Base-by-base conservation (phyloP, 371 early-diverging fungal genomes). In the Mucor sp. region DNA sequence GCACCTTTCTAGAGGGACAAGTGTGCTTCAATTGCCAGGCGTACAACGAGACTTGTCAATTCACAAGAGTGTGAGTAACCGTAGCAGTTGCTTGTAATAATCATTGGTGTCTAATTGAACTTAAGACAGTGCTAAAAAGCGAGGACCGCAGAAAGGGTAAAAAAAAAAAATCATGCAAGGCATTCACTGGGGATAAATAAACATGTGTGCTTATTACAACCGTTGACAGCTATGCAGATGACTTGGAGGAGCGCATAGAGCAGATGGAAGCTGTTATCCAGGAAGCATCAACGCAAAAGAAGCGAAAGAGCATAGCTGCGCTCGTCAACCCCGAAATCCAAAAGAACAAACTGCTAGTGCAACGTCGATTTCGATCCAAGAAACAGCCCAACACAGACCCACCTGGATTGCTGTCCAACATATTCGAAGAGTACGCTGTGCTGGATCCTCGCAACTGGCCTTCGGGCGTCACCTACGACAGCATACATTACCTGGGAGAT, bases 401-500 rank as follows among this genome's bases (percentile, higher is more conserved):
- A 0, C 39, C 56, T 37, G 28, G 14, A 32, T 58, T 65, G 17
- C 28, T 27, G 8, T 53, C 60, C n/a, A 72, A 68, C 27, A n/a
- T 61, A 15, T 65, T 63, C 53, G 39, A 63, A 12, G 63, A 68
- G 41, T 68, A 62, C n/a, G 68, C 57, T 14, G 53, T 68, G 12
- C 30, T 63, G 47, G 63, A 62, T 17, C 68, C 68, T 21, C 32
- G 62, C 2, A 58, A 66, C 48, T 65, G 66, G 60, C 66, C 66
- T 23, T 39, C 66, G 21, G 67, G 69, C 44, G 56, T 66, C 12
- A 35, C 59, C 3, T 74, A 71, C 3, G 75, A 81, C 56, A 48
- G 72, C 30, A 70, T 81, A 0, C 75, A 74, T n/a, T 81, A 78
- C 35, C 53, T 81, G 28, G 81, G 81, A 4, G 81, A 81, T 28